Evolutionary conservation across 2,329 filamentous ascomycete genomes (phyloP), one percentile per base, ranked within the genome.

Genomic region (Tolypocladium endophyticum): DNA sequence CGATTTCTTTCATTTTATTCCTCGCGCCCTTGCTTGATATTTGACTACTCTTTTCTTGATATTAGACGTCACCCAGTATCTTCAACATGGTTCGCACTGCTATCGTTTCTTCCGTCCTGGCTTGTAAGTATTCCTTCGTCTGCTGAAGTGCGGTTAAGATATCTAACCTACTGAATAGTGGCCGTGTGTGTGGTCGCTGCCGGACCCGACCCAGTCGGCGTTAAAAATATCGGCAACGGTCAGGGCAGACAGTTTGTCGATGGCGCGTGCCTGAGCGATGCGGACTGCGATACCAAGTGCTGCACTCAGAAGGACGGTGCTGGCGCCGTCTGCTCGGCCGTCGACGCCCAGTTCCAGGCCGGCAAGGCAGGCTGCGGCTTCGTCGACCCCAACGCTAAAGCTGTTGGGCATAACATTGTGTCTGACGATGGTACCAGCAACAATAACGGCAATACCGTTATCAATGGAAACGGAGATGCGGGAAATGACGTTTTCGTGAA

Each of bases 351-450:
- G 56, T 67, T 68, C 59, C 68, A 71, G 64, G 66, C 66, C 35
- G 69, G 69, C 47, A 71, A 71, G 66, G 63, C 64, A 9, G 68
- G 69, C n/a, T 71, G 69, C 58, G 66, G 64, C 38, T 71, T 70
- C 39, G 62, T 60, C 18, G 68, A 70, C 55, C 50, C n/a, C 20
- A 56, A 53, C 12, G 59, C 36, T 28, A 52, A 52, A 2, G 25
- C 25, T 33, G 47, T 18, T 7, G 45, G 23, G n/a, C n/a, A n/a
- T n/a, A n/a, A n/a, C n/a, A n/a, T n/a, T n/a, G n/a, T n/a, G n/a
- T n/a, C n/a, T n/a, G n/a, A n/a, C n/a, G n/a, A n/a, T n/a, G n/a
- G n/a, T n/a, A n/a, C n/a, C n/a, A n/a, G n/a, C n/a, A n/a, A n/a
- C n/a, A n/a, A n/a, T n/a, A n/a, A n/a, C n/a, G n/a, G n/a, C n/a